Evolutionary conservation across 768 basidiomycete species (phyloP), one percentile per base, ranked within the genome.

Genomic region (Mycena rosella): DNA sequence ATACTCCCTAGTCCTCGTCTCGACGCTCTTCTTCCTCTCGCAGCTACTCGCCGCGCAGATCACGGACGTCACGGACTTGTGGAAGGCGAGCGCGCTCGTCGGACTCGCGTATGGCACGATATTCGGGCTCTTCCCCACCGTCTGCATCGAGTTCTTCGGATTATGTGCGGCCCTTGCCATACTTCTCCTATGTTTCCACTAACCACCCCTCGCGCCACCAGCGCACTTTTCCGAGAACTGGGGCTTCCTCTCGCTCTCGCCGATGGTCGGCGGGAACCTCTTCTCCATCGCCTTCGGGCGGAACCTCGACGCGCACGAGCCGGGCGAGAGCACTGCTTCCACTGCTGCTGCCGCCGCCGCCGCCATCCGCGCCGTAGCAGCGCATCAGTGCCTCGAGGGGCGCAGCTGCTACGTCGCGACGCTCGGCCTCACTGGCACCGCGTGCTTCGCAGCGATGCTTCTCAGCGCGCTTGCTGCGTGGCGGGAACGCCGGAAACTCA

Each of bases 81-180:
- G 95, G 93, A 82, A 87, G 14, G 86, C 88, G 3, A 78, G 77
- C 65, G 65, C 68, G 30, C 66, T 72, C 40, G 74, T 86, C 20
- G 88, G 88, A 0, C 69, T 86, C 34, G 82, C 87, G 2, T 91
- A 91, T 69, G 91, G 90, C 18, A 80, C 83, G 44, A 68, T 72
- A 71, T 90, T 89, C 72, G 89, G 88, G n/a, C 78, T 87, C 45
- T 80, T 81, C 73, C 89, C 89, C 5, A 84, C 88, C 27, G 79
- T 92, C 45, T 78, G 84, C 52, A 86, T 92, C 54, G 92, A 93
- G 71, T 91, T 89, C 89, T 92, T 91, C 67, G 91, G 91, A 0
- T 78, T 92, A 54, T 78, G 88, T 88, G 68, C 62, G 87, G 85
- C 18, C 34, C 20, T 14, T 38, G n/a, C n/a, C n/a, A 1, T 54